A percentile compares a stretch with the other conserved stretches of the same genome.
phyloP scores from a whole-genome alignment of 2,329 filamentous ascomycete genomes.

The Aspergillus tubingensis region DNA sequence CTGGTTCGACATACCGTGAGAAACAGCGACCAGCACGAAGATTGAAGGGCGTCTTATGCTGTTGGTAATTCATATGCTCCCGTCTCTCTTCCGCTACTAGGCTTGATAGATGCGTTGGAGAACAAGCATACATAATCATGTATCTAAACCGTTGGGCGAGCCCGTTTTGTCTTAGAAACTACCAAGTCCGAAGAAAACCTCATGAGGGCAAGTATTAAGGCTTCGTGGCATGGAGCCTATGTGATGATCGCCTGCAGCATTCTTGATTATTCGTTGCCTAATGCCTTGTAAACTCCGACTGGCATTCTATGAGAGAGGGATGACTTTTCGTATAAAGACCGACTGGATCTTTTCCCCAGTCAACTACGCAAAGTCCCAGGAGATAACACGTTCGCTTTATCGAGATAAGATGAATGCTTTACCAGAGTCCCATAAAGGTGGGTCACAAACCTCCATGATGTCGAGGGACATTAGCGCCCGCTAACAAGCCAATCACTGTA shows the following conservation, averaged over 20 bases:
- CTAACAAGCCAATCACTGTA: too few species aligned
- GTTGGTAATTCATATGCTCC: neutral
- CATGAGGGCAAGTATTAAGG: neutral
- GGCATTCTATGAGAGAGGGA: too few species aligned
- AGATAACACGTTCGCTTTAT: too few species aligned
- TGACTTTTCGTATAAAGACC: too few species aligned
- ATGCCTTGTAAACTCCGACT: too few species aligned
- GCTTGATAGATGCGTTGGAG: neutral
- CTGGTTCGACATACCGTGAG: neutral
- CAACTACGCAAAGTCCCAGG: too few species aligned
- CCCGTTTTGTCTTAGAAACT: neutral
- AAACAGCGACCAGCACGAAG: neutral
- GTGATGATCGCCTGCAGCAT: neutral
- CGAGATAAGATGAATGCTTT: too few species aligned
- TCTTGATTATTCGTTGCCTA: neutral
- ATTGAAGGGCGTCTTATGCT: neutral
- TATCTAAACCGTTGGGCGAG: neutral
- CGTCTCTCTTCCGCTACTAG: neutral
- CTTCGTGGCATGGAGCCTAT: neutral
- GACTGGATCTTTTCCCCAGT: too few species aligned
- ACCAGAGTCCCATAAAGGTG: too few species aligned
- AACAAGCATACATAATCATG: neutral
- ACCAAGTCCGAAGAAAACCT: neutral
- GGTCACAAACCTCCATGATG: too few species aligned
- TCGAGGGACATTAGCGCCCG: too few species aligned